Evolutionary conservation across 805 yeast species (phyloP), one percentile per base, ranked within the genome.

Genomic region (Teunomyces cretensis): DNA sequence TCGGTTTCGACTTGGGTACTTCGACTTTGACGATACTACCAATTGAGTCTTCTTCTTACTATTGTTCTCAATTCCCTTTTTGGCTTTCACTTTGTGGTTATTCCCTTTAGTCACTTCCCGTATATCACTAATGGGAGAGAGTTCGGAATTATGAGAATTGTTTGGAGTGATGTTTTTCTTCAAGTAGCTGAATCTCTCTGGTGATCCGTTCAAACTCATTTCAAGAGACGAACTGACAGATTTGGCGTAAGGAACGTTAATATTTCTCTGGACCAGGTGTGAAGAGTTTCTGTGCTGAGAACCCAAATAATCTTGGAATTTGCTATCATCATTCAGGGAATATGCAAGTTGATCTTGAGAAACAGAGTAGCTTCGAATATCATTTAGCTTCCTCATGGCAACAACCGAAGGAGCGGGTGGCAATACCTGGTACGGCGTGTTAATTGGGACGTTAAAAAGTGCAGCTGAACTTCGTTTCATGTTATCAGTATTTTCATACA

Each of bases 401-500:
- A 53, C 41, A 9, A 51, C 41, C 4, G 65, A 52, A 2, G 66
- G 69, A 8, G 59, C 62, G 7, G 65, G 68, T 1, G 70, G 71
- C 16, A 61, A 45, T 1, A 56, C 64, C 24, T 61, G 64, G 46
- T 76, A 73, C 3, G 80, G 79, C 6, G 81, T 71, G 53, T 75
- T 74, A 42, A 77, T 63, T 0, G 82, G 79, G 9, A 75, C 58
- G 41, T 63, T 64, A 42, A 60, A 55, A 19, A 42, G 33, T 6
- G 54, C 56, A 8, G 58, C 45, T 13, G 50, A 50, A 42, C 56
- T 56, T 13, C 48, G 52, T 14, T 44, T 46, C 11, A 56, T 22
- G 39, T 58, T 61, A 19, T 40, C 43, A 11, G 54, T 37, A 53
- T 73, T 76, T 55, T 73, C 86, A 55, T 70, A 74, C 45, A 87